Evolutionary conservation across 2,329 filamentous ascomycete species (phyloP), one percentile per base, ranked within the genome.

Genomic region (Akanthomyces dipterigenus): DNA sequence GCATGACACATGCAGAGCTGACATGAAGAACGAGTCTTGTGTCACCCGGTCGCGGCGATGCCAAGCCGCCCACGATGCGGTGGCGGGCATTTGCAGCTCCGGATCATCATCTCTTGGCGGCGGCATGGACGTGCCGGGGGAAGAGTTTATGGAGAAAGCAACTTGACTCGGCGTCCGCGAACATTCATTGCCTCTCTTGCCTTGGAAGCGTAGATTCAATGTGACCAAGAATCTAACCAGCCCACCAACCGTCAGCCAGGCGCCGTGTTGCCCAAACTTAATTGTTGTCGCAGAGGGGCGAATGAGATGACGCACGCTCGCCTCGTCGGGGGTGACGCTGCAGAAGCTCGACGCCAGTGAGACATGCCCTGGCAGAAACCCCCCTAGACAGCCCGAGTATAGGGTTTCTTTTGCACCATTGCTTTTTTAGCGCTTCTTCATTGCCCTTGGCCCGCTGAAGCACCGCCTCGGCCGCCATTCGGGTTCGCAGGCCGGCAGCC

Each of bases 251-350:
- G 43, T 14, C 28, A 28, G 46, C 49, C 46, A 28, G 46, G 28
- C 46, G n/a, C 43, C 12, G 16, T 26, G 45, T n/a, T 20, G 16
- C 45, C n/a, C 18, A 48, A 45, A 38, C 36, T 38, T 38, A 16
- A 38, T 38, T 16, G 18, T 20, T n/a, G 45, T 16, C 45, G 28
- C 38, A 20, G 55, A 31, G 55, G 43, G 55, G 55, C 55, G 45
- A 57, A 34, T 28, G 26, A 8, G 55, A 49, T 57, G 55, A 57
- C 55, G 55, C 55, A 57, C 31, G 55, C 55, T 26, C 50, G 34
- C 24, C n/a, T 31, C 31, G 31, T 34, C 11, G 22, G 26, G n/a
- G 28, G 24, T 24, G 24, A 38, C 38, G 14, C 18, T 36, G 48
- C 42, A 22, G 28, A n/a, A 34, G 49, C n/a, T 38, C 43, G 36